Evolutionary conservation across 2,329 filamentous ascomycete genomes (phyloP), one percentile per base, ranked within the genome.

Genomic region (Drechslerella stenobrocha): DNA sequence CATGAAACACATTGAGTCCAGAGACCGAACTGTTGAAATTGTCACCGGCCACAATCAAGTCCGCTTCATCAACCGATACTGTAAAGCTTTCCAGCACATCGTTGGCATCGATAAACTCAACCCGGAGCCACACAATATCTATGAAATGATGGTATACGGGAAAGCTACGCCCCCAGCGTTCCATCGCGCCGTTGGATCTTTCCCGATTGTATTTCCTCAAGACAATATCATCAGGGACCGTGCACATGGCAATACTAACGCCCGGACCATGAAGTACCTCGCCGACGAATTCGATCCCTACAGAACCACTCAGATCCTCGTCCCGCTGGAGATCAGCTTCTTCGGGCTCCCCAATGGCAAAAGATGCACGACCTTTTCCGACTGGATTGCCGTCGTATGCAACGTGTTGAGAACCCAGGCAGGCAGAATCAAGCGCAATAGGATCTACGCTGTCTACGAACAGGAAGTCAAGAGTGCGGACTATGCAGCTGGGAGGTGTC

Each of bases 81-180:
- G 52, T 42, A 52, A 52, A 20, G 35, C 50, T 5, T 40, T 52
- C 13, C 50, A 52, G 22, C 50, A 52, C 15, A 56, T 57, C 23
- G 45, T 57, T 20, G 30, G 53, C 11, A 9, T 57, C 30, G 45
- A 42, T 6, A 22, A 42, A 28, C n/a, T 57, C 22, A 8, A 15
- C 9, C 42, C 45, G n/a, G 53, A 57, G 24, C 44, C 45, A 7
- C 6, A 23, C 44, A 42, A 34, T 9, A 48, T 50, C 32, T 50
- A 57, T 20, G 50, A 52, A 37, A 52, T 37, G 35, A 52, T 52
- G 50, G 35, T 52, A 18, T 52, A 42, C 23, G 50, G 50, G 11
- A 52, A 20, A 30, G 20, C 34, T 15, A 23, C 20, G 2, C 4
- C 13, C 11, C 50, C 50, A 26, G 42, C 48, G 4, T 57, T 57